phyloP scores from a whole-genome alignment of 1,139 yeast genomes.

The Hemisphaericaspora xylofermentans region DNA sequence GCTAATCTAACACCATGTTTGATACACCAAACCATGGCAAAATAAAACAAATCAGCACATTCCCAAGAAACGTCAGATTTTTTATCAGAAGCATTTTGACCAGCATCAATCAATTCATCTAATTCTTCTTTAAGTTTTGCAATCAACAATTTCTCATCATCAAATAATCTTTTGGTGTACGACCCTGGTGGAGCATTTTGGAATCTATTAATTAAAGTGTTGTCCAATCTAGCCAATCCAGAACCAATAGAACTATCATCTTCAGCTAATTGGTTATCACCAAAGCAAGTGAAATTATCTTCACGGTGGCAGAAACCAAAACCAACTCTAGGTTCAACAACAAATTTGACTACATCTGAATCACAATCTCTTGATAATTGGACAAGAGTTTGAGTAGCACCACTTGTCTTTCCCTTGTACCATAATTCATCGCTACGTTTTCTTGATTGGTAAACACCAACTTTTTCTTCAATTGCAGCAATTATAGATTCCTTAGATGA shows the following conservation, averaged over 20 bases:
- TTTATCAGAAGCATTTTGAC: constrained; percentile 22
- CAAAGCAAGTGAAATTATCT: constrained; percentile 72
- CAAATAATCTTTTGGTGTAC: constrained; percentile 83
- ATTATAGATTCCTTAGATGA: constrained; percentile 79
- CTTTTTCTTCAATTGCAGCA: constrained; percentile 76
- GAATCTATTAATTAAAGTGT: constrained; percentile 55
- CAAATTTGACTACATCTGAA: constrained; percentile 82
- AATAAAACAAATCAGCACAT: constrained; percentile 92
- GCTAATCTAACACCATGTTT: constrained; percentile 75
- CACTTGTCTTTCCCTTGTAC: constrained; percentile 95
- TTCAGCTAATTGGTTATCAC: constrained; percentile 35
- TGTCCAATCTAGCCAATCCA: constrained; percentile 68
- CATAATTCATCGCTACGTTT: constrained; percentile 79
- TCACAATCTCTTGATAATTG: constrained; percentile 82
- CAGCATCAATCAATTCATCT: constrained; percentile 90
- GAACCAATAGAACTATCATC: constrained; percentile 45
- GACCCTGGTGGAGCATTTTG: constrained; percentile 83
- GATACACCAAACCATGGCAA: constrained; percentile 83
- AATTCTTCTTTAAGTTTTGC: constrained; percentile 96
- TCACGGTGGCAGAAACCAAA: constrained; percentile 91
- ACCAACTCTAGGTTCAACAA: constrained; percentile 73
- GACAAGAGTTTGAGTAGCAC: constrained; percentile 81
- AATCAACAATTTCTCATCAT: constrained; percentile 67
- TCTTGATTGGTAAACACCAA: constrained; percentile 94
- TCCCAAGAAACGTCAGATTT: constrained; percentile 88